Evolutionary conservation across 2,329 filamentous ascomycete species (phyloP).

Genomic region (Fusarium nisikadoi): DNA sequence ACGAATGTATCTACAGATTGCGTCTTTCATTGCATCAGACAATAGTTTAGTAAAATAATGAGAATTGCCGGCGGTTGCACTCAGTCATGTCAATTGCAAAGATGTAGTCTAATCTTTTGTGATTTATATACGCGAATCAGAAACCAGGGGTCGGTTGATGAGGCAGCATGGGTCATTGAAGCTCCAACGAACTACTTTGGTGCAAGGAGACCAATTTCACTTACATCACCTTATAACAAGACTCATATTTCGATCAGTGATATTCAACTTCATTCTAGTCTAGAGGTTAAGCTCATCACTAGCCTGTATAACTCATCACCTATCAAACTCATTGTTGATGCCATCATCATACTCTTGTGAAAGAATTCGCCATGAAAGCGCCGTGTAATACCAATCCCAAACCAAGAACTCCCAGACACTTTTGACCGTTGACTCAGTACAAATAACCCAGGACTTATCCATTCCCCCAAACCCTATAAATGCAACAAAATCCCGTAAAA

Average conservation of each 20-base stretch:
- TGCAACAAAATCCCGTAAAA: conserved; percentile 3
- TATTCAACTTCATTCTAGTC: conserved; percentile 1
- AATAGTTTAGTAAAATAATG: not conserved
- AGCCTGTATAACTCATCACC: conserved; percentile 3
- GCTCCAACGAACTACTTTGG: not conserved
- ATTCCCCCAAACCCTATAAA: conserved; percentile 10
- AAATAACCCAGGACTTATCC: conserved; percentile 6
- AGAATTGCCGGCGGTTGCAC: rapidly evolving
- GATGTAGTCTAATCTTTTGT: rapidly evolving
- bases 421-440: conserved; percentile 9
- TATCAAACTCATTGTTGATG: not conserved
- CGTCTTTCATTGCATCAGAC: no score
- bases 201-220: not conserved
- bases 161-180: not conserved
- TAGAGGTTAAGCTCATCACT: not conserved
- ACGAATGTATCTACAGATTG: not conserved
- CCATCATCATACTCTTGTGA: conserved; percentile 10
- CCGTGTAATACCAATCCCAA: conserved; percentile 11
- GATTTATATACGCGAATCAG: not conserved
- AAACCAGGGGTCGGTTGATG: not conserved
- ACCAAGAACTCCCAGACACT: conserved; percentile 25
- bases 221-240: not conserved
- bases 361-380: conserved; percentile 6
- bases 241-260: not conserved
- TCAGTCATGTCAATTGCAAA: not conserved